A percentile compares a stretch with the other conserved stretches of the same genome.
These are phyloP conservation scores for Herpomyces periplanetae DNA, from an alignment of 2,329 filamentous ascomycete species.

Conservation along the genomic window DNA sequence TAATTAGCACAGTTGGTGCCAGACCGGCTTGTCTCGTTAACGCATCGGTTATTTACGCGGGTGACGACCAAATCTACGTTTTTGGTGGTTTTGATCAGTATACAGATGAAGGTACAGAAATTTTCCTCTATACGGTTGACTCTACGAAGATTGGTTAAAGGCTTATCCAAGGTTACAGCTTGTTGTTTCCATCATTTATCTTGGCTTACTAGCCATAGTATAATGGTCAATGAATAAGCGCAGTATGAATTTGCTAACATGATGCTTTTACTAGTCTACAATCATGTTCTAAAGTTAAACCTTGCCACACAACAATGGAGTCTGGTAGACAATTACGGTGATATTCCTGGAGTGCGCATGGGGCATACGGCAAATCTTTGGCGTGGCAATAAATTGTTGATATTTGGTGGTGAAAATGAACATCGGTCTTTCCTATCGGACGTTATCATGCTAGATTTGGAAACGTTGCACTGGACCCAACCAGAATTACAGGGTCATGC, in stretches of 20 bases:
- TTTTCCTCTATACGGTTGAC: conserved; percentile 1
- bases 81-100: conserved; percentile 97
- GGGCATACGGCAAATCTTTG: conserved; percentile 83
- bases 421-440: conserved; percentile 82
- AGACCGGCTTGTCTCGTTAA: conserved; percentile 82
- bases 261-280: conserved; percentile 24
- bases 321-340: conserved; percentile 86
- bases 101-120: conserved; percentile 34
- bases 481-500: conserved; percentile 48
- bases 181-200: too few relatives aligned
- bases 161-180: conserved; percentile 1
- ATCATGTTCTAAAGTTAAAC: conserved; percentile 68
- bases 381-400: conserved; percentile 68
- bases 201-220: conserved; percentile 1
- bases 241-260: not conserved
- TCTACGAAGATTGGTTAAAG: too few relatives aligned
- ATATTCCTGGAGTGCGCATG: conserved; percentile 89
- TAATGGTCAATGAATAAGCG: conserved; percentile 1
- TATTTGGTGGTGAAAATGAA: conserved; percentile 93
- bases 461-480: conserved; percentile 77
- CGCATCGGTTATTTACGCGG: conserved; percentile 92
- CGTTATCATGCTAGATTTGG: conserved; percentile 75
- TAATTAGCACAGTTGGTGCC: conserved; percentile 13
- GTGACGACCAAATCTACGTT: conserved; percentile 83
- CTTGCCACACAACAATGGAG: conserved; percentile 66